Conservation (phyloP, 2,329 filamentous ascomycete species). For the Aspergillus carbonarius region DNA sequence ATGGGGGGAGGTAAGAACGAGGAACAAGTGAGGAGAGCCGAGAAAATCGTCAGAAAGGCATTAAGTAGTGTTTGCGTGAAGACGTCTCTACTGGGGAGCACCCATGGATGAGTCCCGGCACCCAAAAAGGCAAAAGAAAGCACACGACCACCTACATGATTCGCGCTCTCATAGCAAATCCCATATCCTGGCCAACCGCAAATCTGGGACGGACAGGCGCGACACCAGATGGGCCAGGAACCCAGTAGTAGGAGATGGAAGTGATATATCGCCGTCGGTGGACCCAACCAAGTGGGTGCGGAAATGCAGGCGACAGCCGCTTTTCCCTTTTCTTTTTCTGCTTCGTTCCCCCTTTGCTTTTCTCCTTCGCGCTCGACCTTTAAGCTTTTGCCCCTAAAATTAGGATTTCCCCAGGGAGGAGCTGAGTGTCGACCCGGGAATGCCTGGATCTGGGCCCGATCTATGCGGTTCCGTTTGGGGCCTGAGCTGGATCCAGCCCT, state of each 20-base stretch:
- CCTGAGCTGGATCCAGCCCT: slow-evolving; percentile 10
- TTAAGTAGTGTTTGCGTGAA: background rate
- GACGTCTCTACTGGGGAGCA: background rate
- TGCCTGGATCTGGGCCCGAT: slow-evolving; percentile 1
- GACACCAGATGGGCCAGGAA: background rate
- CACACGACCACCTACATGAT: slow-evolving; percentile 1
- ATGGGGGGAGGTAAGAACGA: background rate
- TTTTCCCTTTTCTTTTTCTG: background rate
- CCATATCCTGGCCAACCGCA: background rate
- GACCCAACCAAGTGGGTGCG: background rate
- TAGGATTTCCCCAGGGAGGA: background rate
- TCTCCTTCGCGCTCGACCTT: background rate
- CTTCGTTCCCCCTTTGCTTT: background rate
- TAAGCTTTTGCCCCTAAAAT: slow-evolving; percentile 3
- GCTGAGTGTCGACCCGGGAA: background rate
- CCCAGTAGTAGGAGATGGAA: slow-evolving; percentile 1
- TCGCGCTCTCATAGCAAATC: background rate
- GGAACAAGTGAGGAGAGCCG: background rate
- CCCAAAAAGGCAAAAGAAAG: slow-evolving; percentile 1
- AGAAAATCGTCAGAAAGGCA: background rate
- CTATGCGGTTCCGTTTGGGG: slow-evolving; percentile 5
- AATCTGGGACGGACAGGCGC: background rate
- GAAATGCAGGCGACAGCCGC: background rate
- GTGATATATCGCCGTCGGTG: slow-evolving; percentile 4
- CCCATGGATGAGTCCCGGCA: background rate